Percentiles rank a stretch among this genome's conserved stretches.
Evolutionary conservation across 345 rosid genomes (phyloP).

Genomic region (thale cress (Arabidopsis thaliana)): DNA sequence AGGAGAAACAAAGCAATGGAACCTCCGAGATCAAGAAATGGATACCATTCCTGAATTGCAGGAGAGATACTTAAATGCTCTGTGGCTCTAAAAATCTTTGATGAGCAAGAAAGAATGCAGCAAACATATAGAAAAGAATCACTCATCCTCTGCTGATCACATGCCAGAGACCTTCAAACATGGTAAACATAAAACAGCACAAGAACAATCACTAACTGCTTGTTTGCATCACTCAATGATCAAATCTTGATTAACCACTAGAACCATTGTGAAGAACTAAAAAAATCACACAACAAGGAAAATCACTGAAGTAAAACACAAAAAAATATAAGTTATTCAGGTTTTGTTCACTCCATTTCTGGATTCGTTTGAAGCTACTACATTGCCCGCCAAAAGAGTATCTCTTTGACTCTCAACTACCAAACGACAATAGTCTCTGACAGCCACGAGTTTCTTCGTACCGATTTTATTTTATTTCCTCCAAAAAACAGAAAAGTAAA

Average conservation of each 20-base stretch:
- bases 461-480: constrained; percentile 12
- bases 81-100: background rate
- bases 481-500: background rate
- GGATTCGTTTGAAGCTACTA: background rate
- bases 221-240: background rate
- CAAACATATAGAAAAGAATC: background rate
- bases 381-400: constrained; percentile 14
- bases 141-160: constrained; percentile 5
- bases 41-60: background rate
- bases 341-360: constrained; percentile 10
- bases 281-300: background rate
- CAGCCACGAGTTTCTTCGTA: constrained; percentile 27
- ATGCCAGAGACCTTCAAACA: constrained; percentile 15
- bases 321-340: background rate
- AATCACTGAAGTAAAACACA: constrained; percentile 5
- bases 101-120: constrained; percentile 5
- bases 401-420: constrained; percentile 10
- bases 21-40: constrained; percentile 4
- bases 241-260: background rate
- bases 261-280: background rate
- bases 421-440: constrained; percentile 27
- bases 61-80: background rate
- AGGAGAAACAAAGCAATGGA: constrained; percentile 5
- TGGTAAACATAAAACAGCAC: constrained; percentile 5
- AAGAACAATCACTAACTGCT: constrained; percentile 14